Percentiles rank a stretch among this genome's conserved stretches.
These are phyloP conservation scores for Botryotinia globosa DNA, from an alignment of 2,329 filamentous ascomycete genomes.

Conservation along the genomic window DNA sequence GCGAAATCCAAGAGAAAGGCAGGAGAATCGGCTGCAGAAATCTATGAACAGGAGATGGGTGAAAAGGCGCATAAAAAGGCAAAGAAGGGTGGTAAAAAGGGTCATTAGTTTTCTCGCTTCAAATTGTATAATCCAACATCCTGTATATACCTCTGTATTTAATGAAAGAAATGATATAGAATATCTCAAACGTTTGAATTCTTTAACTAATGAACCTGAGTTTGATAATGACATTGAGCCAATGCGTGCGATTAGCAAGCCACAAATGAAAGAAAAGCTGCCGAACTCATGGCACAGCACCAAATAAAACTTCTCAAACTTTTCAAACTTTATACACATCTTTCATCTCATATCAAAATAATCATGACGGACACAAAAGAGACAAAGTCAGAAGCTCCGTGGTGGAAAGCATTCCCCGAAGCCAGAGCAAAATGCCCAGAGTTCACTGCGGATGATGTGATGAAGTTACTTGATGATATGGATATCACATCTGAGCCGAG, in stretches of 20 bases:
- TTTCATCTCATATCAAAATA: conserved; percentile 2
- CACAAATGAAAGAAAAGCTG: conserved; percentile 8
- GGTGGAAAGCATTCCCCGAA: conserved; percentile 42
- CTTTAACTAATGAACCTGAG: background rate
- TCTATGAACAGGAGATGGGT: conserved; percentile 59
- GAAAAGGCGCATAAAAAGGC: conserved; percentile 52
- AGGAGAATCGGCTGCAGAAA: conserved; percentile 53
- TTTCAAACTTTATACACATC: background rate
- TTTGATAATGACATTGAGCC: background rate
- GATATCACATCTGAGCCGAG: conserved; percentile 36
- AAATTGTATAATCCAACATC: conserved; percentile 5
- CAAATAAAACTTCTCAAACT: background rate
- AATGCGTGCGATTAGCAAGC: background rate
- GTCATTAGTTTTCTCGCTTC: conserved; percentile 20
- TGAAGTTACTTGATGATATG: conserved; percentile 43
- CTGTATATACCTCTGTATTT: conserved; percentile 18
- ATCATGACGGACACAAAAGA: conserved; percentile 19
- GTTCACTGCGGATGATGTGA: conserved; percentile 44
- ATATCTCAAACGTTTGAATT: background rate
- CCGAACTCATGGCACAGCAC: background rate
- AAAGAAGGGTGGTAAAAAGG: conserved; percentile 47
- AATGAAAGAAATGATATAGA: conserved; percentile 11
- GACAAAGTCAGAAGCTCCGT: conserved; percentile 20
- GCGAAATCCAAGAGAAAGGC: conserved; percentile 75
- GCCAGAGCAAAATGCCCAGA: conserved; percentile 42